Percentiles rank a stretch among this genome's conserved stretches.
These are phyloP conservation scores for Pyrus communis DNA, from an alignment of 306 rosid genomes.

Conservation along the genomic window DNA sequence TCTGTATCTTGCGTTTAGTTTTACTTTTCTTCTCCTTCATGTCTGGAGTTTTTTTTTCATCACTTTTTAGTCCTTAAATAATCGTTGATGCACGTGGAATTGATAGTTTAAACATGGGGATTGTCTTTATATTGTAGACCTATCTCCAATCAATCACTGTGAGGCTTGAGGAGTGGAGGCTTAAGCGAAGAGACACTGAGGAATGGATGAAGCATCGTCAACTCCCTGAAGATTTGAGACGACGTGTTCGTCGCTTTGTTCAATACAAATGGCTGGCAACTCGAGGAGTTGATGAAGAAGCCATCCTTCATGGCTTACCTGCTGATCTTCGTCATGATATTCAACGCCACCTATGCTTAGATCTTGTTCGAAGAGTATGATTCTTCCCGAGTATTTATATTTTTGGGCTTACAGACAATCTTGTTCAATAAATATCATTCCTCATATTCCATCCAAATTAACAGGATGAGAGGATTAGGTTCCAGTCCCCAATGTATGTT, in stretches of 20 bases:
- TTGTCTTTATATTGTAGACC: constrained; percentile 44
- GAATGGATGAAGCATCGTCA: constrained; percentile 99
- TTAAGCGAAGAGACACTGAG: constrained; percentile 87
- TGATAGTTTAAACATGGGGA: neutral
- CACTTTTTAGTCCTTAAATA: neutral
- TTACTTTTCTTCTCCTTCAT: constrained; percentile 8
- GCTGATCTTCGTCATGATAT: constrained; percentile 96
- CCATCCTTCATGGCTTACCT: constrained; percentile 74
- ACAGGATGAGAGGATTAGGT: neutral
- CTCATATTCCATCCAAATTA: constrained; percentile 1
- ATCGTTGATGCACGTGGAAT: neutral
- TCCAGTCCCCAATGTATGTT: neutral
- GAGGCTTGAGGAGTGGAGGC: constrained; percentile 99
- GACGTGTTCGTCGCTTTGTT: constrained; percentile 71
- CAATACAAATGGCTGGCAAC: constrained; percentile 96
- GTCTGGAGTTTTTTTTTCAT: neutral
- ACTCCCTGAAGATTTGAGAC: constrained; percentile 85
- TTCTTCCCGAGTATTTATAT: constrained; percentile 17
- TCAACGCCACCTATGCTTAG: constrained; percentile 85
- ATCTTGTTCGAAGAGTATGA: constrained; percentile 90
- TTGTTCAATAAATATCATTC: neutral
- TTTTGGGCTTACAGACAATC: constrained; percentile 1
- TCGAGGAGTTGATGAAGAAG: constrained; percentile 92
- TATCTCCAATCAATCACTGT: constrained; percentile 90
- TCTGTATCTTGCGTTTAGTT: constrained; percentile 5